phyloP scores from a whole-genome alignment of 495 filamentous ascomycete species.

The Hamigera avellanea region DNA sequence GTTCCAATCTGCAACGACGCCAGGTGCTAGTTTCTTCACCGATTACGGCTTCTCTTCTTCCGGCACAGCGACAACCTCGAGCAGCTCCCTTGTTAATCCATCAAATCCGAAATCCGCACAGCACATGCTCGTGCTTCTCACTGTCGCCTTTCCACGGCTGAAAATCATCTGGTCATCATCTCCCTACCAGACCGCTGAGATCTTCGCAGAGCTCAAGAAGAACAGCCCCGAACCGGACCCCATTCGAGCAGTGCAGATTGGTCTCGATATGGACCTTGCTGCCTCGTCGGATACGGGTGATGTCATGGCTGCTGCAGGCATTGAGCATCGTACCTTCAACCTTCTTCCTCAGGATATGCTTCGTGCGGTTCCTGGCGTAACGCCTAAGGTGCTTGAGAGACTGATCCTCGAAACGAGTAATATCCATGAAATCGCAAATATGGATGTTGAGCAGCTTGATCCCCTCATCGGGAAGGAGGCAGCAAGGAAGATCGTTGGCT shows the following conservation, averaged over 20 bases:
- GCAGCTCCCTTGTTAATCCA: conserved; percentile 28
- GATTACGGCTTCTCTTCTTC: conserved; percentile 58
- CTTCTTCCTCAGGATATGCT: conserved; percentile 79
- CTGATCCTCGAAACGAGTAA: conserved; percentile 63
- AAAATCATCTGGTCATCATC: conserved; percentile 88
- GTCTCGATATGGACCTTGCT: conserved; percentile 51
- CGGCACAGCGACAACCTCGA: conserved; percentile 41
- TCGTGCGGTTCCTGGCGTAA: conserved; percentile 75
- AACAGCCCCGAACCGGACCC: conserved; percentile 84
- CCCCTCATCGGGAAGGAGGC: conserved; percentile 69
- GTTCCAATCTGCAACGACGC: conserved; percentile 45
- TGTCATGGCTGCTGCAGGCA: conserved; percentile 44
- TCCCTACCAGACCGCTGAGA: conserved; percentile 94
- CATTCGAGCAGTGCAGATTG: conserved; percentile 69
- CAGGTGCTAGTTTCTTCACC: conserved; percentile 26
- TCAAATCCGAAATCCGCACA: conserved; percentile 63
- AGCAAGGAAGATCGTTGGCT: conserved; percentile 63
- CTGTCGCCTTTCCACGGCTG: conserved; percentile 80
- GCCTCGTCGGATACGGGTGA: conserved; percentile 43
- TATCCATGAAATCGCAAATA: conserved; percentile 77
- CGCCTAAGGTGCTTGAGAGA: conserved; percentile 56
- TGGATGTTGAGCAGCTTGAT: conserved; percentile 60
- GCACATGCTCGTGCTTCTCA: conserved; percentile 83
- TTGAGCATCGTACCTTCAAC: conserved; percentile 46
- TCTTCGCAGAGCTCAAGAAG: conserved; percentile 87